These are phyloP conservation scores for Balansia obtecta DNA, from an alignment of 2,329 filamentous ascomycete species.

Conservation along the genomic window DNA sequence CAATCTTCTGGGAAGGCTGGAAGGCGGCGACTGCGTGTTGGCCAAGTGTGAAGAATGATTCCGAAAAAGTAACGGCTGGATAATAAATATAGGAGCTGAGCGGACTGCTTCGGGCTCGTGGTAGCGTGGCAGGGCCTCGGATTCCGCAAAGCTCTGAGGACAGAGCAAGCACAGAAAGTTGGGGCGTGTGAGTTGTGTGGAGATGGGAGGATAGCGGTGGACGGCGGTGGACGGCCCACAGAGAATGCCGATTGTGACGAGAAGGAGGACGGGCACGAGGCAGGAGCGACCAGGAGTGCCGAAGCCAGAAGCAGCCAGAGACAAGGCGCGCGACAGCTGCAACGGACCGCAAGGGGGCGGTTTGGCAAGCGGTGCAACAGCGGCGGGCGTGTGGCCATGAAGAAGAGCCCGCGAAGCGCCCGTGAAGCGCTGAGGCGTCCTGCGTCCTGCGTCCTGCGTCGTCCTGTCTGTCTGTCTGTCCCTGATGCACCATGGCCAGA, in stretches of 20 bases:
- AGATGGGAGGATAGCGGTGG: too few relatives aligned
- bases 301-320: too few relatives aligned
- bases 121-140: too few relatives aligned
- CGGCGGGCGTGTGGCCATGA: background rate
- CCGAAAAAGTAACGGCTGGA: too few relatives aligned
- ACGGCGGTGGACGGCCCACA: background rate
- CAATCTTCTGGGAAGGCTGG: background rate
- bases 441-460: background rate
- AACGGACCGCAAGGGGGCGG: background rate
- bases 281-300: background rate
- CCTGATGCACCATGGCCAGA: background rate
- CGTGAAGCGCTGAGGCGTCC: background rate
- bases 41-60: background rate
- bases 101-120: too few relatives aligned
- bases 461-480: too few relatives aligned
- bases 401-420: background rate
- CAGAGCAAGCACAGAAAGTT: too few relatives aligned
- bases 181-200: too few relatives aligned
- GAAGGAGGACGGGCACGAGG: background rate
- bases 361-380: background rate
- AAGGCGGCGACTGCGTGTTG: too few relatives aligned
- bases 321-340: background rate
- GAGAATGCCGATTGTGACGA: constrained; percentile 1
- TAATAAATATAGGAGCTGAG: too few relatives aligned
- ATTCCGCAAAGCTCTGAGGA: too few relatives aligned